Conservation (phyloP, 805 yeast genomes). For the Candida vartiovaarae region DNA sequence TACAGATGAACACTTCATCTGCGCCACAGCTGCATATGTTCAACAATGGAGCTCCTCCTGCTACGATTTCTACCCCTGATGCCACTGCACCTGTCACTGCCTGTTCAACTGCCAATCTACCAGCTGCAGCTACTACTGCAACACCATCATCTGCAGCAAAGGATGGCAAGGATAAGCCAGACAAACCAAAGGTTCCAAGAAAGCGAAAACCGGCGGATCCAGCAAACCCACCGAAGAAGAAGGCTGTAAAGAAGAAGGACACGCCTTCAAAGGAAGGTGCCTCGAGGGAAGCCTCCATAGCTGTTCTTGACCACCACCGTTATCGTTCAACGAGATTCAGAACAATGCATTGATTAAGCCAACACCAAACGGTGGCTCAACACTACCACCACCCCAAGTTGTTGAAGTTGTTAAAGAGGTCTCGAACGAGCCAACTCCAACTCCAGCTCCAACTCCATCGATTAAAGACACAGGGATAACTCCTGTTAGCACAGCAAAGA, state of each 20-base stretch:
- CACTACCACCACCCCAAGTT: conserved; percentile 17
- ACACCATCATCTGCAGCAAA: too few species aligned
- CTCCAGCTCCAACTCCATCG: too few species aligned
- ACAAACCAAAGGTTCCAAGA: background rate
- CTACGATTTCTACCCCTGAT: background rate
- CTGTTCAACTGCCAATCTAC: too few species aligned
- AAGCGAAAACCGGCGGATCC: background rate
- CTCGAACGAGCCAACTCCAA: too few species aligned
- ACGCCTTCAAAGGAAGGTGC: background rate
- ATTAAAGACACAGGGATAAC: background rate
- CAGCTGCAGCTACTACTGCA: too few species aligned
- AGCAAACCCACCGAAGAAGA: background rate
- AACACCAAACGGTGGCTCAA: conserved; percentile 6
- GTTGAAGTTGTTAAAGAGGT: conserved; percentile 4
- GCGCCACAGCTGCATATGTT: too few species aligned
- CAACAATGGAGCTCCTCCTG: conserved; percentile 2
- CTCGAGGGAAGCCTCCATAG: background rate
- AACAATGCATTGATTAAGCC: conserved; percentile 18
- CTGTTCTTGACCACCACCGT: background rate
- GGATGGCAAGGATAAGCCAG: background rate
- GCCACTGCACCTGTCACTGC: too few species aligned
- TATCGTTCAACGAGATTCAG: conserved; percentile 14
- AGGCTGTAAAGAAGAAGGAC: conserved; percentile 2
- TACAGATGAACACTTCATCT: too few species aligned
- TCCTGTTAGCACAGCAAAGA: background rate